Evolutionary conservation across 768 basidiomycete genomes (phyloP), one percentile per base, ranked within the genome.

Genomic region (Tricholoma sp.): DNA sequence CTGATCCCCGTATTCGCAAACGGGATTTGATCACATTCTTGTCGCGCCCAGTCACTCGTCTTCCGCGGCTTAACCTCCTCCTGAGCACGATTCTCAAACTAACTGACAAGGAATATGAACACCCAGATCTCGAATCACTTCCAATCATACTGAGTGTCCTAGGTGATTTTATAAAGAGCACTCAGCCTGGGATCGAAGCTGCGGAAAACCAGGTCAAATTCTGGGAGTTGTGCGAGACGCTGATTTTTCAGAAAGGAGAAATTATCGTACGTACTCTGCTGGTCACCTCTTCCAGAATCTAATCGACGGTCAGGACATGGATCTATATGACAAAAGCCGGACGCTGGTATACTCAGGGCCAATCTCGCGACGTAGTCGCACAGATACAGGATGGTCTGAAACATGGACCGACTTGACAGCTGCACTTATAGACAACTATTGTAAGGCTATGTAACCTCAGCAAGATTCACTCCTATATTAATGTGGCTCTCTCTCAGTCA

Each of bases 191-290:
- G 4, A 94, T 96, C 57, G 89, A 85, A 57, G 89, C 86, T n/a
- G 91, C 94, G 1, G 93, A 95, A 66, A 80, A 83, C 59, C 93
- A 93, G 67, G 93, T 94, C 61, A 93, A 92, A 65, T 86, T 92
- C 57, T 91, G 88, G 86, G 84, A 76, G 52, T 72, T 95, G 2
- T 84, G 83, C 60, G 91, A 95, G 72, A 86, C 80, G 62, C 66
- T 96, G 50, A 70, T 82, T 11, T 91, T 84, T 63, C 83, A 84
- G 64, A 84, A 80, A 59, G 92, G 89, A 24, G 92, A 95, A 68
- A 83, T 94, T 15, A 85, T 93, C 36, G 92, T 91, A 65, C 57
- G 85, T 71, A 3, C 20, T n/a, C 5, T 42, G 29, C 10, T 39
- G 29, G 20, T 20, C 13, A 12, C 13, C 28, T 18, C 20, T 31